phyloP scores from a whole-genome alignment of 2,329 filamentous ascomycete genomes.

The Magnaporthiopsis poae region DNA sequence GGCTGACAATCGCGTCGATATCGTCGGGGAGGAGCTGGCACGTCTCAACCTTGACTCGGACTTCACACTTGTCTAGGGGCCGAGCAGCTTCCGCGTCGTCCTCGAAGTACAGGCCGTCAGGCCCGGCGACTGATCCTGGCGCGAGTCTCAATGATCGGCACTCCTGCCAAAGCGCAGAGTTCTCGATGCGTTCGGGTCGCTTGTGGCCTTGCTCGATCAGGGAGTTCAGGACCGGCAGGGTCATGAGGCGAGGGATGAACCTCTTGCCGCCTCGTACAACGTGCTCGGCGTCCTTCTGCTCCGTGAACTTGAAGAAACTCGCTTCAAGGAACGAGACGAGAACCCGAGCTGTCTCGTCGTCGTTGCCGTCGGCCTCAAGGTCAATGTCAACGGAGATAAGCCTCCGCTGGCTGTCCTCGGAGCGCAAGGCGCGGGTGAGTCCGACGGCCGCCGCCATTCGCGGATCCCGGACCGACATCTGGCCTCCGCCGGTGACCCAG shows the following conservation, averaged over 20 bases:
- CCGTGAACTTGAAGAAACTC: conserved; percentile 11
- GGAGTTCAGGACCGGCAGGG: conserved; percentile 30
- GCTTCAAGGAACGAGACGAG: not conserved
- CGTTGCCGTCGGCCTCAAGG: not conserved
- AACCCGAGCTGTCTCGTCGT: not conserved
- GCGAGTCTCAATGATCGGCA: conserved; percentile 13
- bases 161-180: conserved; percentile 3
- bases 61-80: conserved; percentile 22
- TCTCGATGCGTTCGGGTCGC: conserved; percentile 4
- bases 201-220: conserved; percentile 29
- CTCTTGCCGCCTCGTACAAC: conserved; percentile 7
- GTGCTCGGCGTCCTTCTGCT: conserved; percentile 28
- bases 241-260: conserved; percentile 33
- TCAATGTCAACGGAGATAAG: conserved; percentile 35
- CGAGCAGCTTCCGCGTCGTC: conserved; percentile 9
- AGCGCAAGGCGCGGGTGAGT: conserved; percentile 37
- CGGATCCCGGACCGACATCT: conserved; percentile 26
- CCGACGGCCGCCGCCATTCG: conserved; percentile 32
- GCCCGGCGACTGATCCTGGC: conserved; percentile 6
- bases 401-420: conserved; percentile 35
- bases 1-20: conserved; percentile 20
- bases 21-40: conserved; percentile 28
- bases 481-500: conserved; percentile 37
- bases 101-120: conserved; percentile 14
- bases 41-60: conserved; percentile 30